Evolutionary conservation across 257 asterid genomes (phyloP).

Genomic region (Linaria vulgaris): DNA sequence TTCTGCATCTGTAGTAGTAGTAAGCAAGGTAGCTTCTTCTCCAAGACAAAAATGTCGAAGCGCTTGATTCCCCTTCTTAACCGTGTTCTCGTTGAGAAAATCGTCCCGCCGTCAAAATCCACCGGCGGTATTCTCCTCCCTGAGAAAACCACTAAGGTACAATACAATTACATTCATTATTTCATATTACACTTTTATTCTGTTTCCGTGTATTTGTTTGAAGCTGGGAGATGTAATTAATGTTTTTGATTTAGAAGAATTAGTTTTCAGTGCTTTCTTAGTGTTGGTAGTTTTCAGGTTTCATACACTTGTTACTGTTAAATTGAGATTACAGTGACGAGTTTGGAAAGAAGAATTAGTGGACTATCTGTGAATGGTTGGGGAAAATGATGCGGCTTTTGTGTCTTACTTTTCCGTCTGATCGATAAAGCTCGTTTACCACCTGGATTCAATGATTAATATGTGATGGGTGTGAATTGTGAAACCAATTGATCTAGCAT

Average conservation of each 20-base stretch:
- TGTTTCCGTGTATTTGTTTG: conserved; percentile 1
- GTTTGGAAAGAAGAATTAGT: neutral
- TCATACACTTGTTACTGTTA: too few relatives aligned
- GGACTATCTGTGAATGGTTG: neutral
- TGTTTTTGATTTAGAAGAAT: neutral
- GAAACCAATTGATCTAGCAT: neutral
- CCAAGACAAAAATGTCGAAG: conserved; percentile 46
- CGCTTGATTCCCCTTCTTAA: conserved; percentile 61
- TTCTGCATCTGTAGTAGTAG: conserved; percentile 17
- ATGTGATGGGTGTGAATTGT: neutral
- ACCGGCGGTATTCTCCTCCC: conserved; percentile 63
- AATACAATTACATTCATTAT: too few relatives aligned
- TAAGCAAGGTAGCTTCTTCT: conserved; percentile 18
- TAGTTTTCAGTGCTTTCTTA: neutral
- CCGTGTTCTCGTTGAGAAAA: conserved; percentile 56
- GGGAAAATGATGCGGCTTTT: neutral
- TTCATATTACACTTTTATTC: neutral
- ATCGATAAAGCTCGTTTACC: neutral
- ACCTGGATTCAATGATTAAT: neutral
- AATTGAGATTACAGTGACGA: too few relatives aligned
- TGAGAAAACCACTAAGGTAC: conserved; percentile 56
- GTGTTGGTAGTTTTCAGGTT: neutral
- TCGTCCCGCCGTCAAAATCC: conserved; percentile 52
- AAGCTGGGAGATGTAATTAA: conserved; percentile 1
- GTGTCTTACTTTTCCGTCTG: neutral